Base-by-base conservation (phyloP, 352 stramenopile genomes). In the Bremia lactucae region DNA sequence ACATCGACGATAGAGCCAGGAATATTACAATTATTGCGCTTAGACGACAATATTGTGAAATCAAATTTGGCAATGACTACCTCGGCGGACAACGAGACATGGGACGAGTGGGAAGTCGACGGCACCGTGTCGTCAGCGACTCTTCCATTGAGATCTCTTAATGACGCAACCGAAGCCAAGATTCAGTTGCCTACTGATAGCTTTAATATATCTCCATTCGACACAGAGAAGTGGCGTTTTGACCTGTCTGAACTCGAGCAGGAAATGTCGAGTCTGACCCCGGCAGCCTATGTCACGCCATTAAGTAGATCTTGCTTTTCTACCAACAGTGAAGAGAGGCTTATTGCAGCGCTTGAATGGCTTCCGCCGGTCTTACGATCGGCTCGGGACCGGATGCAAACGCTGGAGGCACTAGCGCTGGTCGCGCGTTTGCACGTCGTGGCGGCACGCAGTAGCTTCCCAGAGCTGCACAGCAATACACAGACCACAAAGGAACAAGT, bases 71-170 rank as follows among this genome's bases (percentile, higher is more conserved):
- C n/a, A n/a, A n/a, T n/a, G n/a, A n/a, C n/a, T n/a, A 53, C 55
- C 1, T 28, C 39, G 2, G 24, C 26, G 0, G 36, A 57, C 15
- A 42, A 46, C 0, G 53, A 65, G 18, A 55, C 45, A 34, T 81
- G 65, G 65, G 66, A 74, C 20, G 69, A 77, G 35, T 82, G 66
- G 69, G 66, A 74, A 54, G 62, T 68, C 22, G 50, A 60, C 26
- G 11, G 15, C 18, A 11, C 33, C 6, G 15, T 33, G 24, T 11
- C 20, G 15, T 19, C 29, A 6, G 0, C 34, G 28, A 21, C 25
- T 10, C 6, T 7, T 5, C 1, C 21, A 24, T 7, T 4, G 2
- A 5, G 10, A 4, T 34, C 25, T 9, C 35, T 4, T n/a, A 20
- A 16, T 13, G 10, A 39, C 31, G 35, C 19, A 14, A 11, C 44